Evolutionary conservation across 2,329 filamentous ascomycete genomes (phyloP).

Genomic region (Ceratocystiopsis brevicomis): DNA sequence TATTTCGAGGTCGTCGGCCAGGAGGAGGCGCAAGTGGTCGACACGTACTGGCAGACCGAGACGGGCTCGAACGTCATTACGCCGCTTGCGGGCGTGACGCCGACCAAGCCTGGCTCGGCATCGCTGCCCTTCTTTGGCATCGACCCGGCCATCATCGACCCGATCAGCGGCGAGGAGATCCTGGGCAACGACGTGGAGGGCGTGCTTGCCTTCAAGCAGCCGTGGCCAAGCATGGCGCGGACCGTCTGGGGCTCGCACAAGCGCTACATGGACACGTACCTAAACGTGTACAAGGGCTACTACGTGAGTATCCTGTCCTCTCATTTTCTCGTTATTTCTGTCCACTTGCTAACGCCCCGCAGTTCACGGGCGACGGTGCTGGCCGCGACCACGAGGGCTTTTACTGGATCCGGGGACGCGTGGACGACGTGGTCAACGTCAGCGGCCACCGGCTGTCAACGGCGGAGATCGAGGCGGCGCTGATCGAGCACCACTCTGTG

Average conservation of each 20-base stretch:
- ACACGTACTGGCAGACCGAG: slow-evolving; percentile 99
- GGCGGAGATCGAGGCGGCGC: slow-evolving; percentile 90
- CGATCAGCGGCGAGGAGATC: slow-evolving; percentile 83
- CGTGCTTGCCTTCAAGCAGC: slow-evolving; percentile 88
- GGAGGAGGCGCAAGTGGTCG: slow-evolving; percentile 80
- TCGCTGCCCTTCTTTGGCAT: slow-evolving; percentile 97
- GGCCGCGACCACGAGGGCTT: slow-evolving; percentile 94
- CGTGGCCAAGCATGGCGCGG: slow-evolving; percentile 96
- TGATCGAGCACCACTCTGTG: slow-evolving; percentile 77
- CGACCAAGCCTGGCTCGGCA: slow-evolving; percentile 90
- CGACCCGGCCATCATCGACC: slow-evolving; percentile 93
- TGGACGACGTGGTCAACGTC: slow-evolving; percentile 97
- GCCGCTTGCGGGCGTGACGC: slow-evolving; percentile 78
- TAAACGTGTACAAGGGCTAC: slow-evolving; percentile 95
- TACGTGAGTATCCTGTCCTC: slow-evolving; percentile 47
- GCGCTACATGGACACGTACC: slow-evolving; percentile 95
- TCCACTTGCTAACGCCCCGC: slow-evolving; percentile 6
- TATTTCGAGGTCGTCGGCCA: slow-evolving; percentile 92
- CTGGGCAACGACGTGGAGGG: slow-evolving; percentile 93
- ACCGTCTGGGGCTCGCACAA: slow-evolving; percentile 97
- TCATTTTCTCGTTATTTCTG: not conserved
- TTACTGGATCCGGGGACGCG: slow-evolving; percentile 98
- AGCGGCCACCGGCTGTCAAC: slow-evolving; percentile 91
- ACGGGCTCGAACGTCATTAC: slow-evolving; percentile 94
- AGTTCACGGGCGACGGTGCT: slow-evolving; percentile 87